Evolutionary conservation across 2,329 filamentous ascomycete species (phyloP).

Genomic region (Exophiala phaeomuriformis): DNA sequence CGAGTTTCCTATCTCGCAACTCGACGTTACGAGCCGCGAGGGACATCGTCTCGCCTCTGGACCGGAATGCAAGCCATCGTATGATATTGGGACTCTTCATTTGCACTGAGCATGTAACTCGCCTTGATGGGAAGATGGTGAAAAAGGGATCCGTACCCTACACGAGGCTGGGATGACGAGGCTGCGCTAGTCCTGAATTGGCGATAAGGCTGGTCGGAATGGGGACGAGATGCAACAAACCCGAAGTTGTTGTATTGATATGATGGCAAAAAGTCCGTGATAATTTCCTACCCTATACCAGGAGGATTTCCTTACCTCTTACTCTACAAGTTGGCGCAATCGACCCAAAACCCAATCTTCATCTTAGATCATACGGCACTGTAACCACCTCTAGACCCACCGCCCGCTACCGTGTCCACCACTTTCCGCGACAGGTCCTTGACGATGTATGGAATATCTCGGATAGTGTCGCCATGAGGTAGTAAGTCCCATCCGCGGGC

Average conservation of each 20-base stretch:
- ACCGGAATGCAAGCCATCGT: not conserved
- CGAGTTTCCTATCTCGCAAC: no score
- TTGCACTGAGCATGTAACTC: not conserved
- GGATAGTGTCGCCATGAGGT: conserved; percentile 84
- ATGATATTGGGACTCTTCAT: not conserved
- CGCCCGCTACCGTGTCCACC: conserved; percentile 74
- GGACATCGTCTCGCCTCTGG: no score
- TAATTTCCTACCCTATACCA: not conserved
- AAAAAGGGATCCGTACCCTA: not conserved
- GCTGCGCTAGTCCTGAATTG: conserved; percentile 6
- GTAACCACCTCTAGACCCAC: conserved; percentile 81
- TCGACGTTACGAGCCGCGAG: no score
- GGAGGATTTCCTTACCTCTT: not conserved
- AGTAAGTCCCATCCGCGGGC: conserved; percentile 91
- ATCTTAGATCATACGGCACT: conserved; percentile 77
- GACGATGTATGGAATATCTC: conserved; percentile 84
- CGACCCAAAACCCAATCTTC: not conserved
- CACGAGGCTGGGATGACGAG: not conserved
- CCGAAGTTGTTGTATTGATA: no score
- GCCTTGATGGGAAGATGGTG: not conserved
- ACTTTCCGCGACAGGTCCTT: conserved; percentile 80
- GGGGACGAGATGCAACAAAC: no score
- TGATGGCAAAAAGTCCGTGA: no score
- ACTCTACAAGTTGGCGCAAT: not conserved
- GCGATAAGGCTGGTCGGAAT: no score